These are phyloP conservation scores for Quercus lobata DNA, from an alignment of 331 rosid species.

Conservation along the genomic window DNA sequence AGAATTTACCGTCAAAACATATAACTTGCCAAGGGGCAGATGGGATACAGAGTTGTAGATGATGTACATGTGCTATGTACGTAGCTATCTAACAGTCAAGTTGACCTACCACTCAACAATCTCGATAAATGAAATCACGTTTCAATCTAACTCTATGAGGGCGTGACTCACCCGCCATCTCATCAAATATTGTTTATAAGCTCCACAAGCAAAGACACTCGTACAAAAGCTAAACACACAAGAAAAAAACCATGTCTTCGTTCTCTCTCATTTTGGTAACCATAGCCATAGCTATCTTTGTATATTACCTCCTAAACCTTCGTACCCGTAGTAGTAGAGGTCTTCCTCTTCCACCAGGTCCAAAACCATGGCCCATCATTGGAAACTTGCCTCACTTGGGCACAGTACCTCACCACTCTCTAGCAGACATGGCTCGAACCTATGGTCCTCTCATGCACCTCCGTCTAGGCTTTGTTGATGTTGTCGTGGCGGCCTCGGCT, in stretches of 20 bases:
- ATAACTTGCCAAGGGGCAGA: too few species aligned
- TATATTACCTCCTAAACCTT: slow-evolving; percentile 16
- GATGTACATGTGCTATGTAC: too few species aligned
- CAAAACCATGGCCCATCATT: slow-evolving; percentile 73
- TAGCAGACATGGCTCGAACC: slow-evolving; percentile 48
- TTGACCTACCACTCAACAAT: too few species aligned
- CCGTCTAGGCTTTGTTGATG: slow-evolving; percentile 59
- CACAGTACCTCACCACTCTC: slow-evolving; percentile 57
- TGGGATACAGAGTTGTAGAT: too few species aligned
- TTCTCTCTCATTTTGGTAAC: slow-evolving; percentile 8
- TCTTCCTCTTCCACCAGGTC: slow-evolving; percentile 68
- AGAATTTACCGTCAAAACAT: too few species aligned
- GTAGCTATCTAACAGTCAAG: too few species aligned
- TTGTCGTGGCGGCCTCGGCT: slow-evolving; percentile 69
- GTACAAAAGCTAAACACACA: too few species aligned
- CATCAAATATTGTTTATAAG: too few species aligned
- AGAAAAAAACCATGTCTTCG: slow-evolving; percentile 10
- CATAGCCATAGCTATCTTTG: background rate
- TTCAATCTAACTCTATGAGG: too few species aligned
- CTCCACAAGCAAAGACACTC: too few species aligned
- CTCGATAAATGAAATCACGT: too few species aligned
- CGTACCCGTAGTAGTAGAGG: background rate
- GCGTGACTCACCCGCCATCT: too few species aligned
- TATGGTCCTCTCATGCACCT: slow-evolving; percentile 83
- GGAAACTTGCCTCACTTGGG: slow-evolving; percentile 85